phyloP scores from a whole-genome alignment of 148 eudicot genomes.

The Heliamphora exappendiculata region DNA sequence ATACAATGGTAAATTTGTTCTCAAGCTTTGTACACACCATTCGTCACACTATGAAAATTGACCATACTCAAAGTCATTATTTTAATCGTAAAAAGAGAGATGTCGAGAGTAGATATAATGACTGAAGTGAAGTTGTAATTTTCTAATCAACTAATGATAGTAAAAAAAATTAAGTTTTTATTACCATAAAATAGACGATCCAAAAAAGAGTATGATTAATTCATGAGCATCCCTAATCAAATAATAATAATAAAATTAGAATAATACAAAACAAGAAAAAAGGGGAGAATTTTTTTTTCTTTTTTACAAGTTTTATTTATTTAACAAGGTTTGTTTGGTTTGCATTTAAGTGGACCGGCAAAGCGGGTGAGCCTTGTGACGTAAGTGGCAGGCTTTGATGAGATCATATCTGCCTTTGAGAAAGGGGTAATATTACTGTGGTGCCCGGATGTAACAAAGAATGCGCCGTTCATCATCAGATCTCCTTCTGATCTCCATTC shows the following conservation, averaged over 20 bases:
- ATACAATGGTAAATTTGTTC: too few relatives aligned
- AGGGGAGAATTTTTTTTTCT: neutral
- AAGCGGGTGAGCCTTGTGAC: slow-evolving; percentile 33
- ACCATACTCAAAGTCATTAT: too few relatives aligned
- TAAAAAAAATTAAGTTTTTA: too few relatives aligned
- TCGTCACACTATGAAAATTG: too few relatives aligned
- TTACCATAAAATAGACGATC: too few relatives aligned
- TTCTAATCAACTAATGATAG: too few relatives aligned
- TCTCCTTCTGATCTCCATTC: slow-evolving; percentile 52
- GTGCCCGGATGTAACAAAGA: slow-evolving; percentile 33
- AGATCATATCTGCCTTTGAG: slow-evolving; percentile 7
- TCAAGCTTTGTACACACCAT: too few relatives aligned
- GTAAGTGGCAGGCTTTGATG: slow-evolving; percentile 28
- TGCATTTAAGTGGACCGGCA: slow-evolving; percentile 41
- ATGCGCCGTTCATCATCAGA: slow-evolving; percentile 39
- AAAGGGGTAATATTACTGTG: slow-evolving; percentile 4
- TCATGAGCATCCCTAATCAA: neutral
- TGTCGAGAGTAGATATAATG: too few relatives aligned
- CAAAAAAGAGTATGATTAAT: too few relatives aligned
- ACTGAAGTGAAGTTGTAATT: too few relatives aligned
- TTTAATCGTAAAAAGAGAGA: too few relatives aligned
- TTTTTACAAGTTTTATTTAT: too few relatives aligned
- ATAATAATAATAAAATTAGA: neutral
- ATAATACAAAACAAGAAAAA: neutral
- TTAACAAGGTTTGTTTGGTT: slow-evolving; percentile 17